These are phyloP conservation scores for Eimeria praecox DNA, from an alignment of 169 alveolate species.

Conservation along the genomic window DNA sequence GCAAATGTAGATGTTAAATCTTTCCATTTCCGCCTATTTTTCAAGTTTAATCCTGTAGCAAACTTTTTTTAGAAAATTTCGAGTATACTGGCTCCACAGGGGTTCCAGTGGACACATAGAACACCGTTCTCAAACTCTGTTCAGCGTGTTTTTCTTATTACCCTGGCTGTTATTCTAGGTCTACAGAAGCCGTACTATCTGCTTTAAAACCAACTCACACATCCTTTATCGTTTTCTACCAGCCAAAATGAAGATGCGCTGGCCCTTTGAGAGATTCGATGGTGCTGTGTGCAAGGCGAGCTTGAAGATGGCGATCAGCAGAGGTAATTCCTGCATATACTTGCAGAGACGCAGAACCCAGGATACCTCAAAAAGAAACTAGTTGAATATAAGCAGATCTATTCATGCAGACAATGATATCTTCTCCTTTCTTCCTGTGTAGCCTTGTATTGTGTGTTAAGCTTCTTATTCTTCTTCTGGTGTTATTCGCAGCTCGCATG, in stretches of 20 bases:
- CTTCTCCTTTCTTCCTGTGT: neutral
- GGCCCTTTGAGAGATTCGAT: constrained; percentile 76
- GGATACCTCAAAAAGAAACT: too few relatives aligned
- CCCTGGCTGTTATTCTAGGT: neutral
- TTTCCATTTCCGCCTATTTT: neutral
- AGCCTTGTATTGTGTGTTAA: too few relatives aligned
- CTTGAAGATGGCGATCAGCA: constrained; percentile 77
- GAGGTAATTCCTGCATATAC: constrained; percentile 24
- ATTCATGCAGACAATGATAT: too few relatives aligned
- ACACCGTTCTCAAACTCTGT: neutral
- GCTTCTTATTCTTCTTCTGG: neutral
- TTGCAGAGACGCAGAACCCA: too few relatives aligned
- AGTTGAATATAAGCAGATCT: too few relatives aligned
- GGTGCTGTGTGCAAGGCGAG: constrained; percentile 74
- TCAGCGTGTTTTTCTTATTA: neutral
- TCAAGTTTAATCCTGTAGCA: neutral
- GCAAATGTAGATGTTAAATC: neutral
- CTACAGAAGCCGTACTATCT: neutral
- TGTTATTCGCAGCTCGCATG: constrained; percentile 74
- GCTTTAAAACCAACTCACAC: neutral
- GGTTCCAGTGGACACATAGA: neutral
- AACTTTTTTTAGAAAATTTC: neutral
- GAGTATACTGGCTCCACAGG: neutral
- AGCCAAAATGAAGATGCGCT: constrained; percentile 38
- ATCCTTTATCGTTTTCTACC: neutral